These are phyloP conservation scores for Cladosporium sp. DNA, from an alignment of 2,329 filamentous ascomycete species.

Conservation along the genomic window DNA sequence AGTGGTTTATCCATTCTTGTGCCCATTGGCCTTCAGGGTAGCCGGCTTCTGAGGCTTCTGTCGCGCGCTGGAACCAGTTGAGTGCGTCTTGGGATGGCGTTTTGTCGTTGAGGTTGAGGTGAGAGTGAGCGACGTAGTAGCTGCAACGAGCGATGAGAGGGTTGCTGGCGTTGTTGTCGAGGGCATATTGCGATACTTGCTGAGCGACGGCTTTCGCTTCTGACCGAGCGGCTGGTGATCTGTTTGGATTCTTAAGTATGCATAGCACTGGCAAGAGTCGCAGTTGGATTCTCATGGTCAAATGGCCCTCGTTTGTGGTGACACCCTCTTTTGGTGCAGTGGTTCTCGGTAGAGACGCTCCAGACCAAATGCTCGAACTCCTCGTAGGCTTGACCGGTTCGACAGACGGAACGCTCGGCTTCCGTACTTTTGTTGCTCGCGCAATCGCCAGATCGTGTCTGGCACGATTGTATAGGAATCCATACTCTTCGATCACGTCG, in stretches of 20 bases:
- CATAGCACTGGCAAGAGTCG: neutral
- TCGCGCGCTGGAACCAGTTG: conserved; percentile 4
- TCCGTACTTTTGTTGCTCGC: neutral
- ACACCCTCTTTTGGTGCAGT: neutral
- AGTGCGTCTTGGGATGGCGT: neutral
- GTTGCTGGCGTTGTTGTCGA: neutral
- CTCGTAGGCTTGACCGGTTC: neutral
- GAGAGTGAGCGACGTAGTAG: neutral
- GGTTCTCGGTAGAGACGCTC: neutral
- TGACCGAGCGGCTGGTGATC: neutral
- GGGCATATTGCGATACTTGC: neutral
- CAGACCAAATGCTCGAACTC: neutral
- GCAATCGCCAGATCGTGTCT: neutral
- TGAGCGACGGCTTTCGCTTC: neutral
- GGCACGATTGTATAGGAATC: neutral
- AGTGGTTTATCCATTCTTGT: conserved; percentile 6
- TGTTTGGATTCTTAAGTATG: neutral
- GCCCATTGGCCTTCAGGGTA: conserved; percentile 5
- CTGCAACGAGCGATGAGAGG: neutral
- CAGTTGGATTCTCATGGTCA: neutral
- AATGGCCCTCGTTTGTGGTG: neutral
- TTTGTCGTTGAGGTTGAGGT: neutral
- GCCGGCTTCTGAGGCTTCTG: neutral
- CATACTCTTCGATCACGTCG: neutral
- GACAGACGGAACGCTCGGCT: neutral